Evolutionary conservation across 202 grass and related monocot genomes (phyloP).

Genomic region (Carex sylvatica): DNA sequence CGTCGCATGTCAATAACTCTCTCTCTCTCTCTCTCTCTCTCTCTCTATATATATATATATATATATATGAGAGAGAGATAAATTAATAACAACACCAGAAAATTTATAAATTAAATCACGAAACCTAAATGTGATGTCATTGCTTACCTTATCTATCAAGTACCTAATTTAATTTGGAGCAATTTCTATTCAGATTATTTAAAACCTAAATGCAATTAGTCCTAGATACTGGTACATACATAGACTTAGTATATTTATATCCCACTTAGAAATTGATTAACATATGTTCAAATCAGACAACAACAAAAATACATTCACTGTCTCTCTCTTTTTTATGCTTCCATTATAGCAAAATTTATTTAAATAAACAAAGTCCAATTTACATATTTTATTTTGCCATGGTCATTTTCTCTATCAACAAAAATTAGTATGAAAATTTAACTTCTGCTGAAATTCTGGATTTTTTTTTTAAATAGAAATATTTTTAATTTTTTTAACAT

Average conservation of each 20-base stretch:
- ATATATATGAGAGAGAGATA: too few species aligned
- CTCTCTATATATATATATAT: too few species aligned
- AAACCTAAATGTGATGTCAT: slow-evolving; percentile 5
- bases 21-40: too few species aligned
- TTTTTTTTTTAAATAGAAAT: too few species aligned
- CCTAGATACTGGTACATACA: not conserved
- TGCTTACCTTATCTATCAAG: not conserved
- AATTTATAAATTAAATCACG: too few species aligned
- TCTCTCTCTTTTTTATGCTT: not conserved
- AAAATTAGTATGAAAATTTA: too few species aligned
- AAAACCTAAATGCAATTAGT: not conserved
- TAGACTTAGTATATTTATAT: too few species aligned
- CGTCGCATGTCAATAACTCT: not conserved
- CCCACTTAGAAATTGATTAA: not conserved
- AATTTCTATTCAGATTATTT: not conserved
- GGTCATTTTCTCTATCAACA: not conserved
- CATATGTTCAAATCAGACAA: not conserved
- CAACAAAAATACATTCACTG: not conserved
- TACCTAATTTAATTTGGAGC: not conserved
- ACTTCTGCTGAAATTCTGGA: too few species aligned
- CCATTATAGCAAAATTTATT: not conserved
- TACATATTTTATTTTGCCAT: not conserved
- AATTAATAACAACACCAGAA: too few species aligned
- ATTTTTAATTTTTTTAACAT: too few species aligned
- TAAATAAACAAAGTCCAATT: not conserved